Evolutionary conservation across 495 filamentous ascomycete genomes (phyloP).

Genomic region (Penicillium longicatenatum): DNA sequence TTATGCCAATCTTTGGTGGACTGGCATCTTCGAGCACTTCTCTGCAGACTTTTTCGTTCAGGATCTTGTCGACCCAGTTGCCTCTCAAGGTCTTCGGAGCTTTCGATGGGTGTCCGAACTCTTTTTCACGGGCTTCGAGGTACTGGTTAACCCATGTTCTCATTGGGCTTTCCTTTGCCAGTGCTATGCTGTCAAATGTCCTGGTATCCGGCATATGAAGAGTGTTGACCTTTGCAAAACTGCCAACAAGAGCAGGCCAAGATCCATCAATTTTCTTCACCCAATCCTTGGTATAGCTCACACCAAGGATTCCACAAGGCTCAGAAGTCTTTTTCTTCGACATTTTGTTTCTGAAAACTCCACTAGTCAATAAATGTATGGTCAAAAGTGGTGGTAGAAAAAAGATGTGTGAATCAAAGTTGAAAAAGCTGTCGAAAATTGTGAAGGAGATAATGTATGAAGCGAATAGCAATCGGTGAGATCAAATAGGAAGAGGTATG

Average conservation of each 20-base stretch:
- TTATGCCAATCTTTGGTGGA: background rate
- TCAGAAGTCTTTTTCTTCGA: background rate
- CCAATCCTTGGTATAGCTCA: background rate
- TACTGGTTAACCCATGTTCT: background rate
- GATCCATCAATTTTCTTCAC: background rate
- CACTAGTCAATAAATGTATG: background rate
- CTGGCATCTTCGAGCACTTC: background rate
- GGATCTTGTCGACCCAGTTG: background rate
- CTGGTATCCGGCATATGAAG: background rate
- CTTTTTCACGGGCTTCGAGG: background rate
- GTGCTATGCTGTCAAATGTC: background rate
- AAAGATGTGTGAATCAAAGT: too few species aligned
- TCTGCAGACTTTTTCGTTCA: background rate
- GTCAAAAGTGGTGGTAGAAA: too few species aligned
- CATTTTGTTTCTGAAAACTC: background rate
- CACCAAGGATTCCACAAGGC: background rate
- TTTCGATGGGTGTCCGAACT: background rate
- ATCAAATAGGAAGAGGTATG: too few species aligned
- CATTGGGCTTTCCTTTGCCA: background rate
- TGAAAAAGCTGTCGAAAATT: too few species aligned
- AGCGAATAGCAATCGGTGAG: too few species aligned
- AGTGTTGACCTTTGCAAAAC: background rate
- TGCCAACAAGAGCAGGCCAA: background rate
- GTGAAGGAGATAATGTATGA: too few species aligned
- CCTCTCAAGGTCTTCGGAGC: background rate